Conservation (phyloP, 805 yeast genomes). For the Ogataea dorogensis region DNA sequence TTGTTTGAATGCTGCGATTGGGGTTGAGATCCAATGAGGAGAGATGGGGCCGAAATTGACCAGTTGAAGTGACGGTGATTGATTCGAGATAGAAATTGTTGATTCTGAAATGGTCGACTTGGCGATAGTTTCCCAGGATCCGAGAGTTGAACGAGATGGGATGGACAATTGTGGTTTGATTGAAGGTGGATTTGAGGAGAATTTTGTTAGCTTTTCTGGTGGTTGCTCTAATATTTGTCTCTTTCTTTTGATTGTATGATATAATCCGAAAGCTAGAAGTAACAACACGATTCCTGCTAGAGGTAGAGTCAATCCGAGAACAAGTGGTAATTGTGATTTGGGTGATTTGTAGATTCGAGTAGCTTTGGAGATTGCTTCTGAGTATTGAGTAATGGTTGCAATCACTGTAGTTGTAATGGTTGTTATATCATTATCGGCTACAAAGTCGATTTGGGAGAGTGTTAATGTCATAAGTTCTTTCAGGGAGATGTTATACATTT, state of each 20-base stretch:
- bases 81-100: too few species aligned
- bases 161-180: too few species aligned
- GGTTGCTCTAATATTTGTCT: too few species aligned
- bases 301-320: constrained; percentile 17
- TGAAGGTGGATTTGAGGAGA: too few species aligned
- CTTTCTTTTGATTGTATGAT: constrained; percentile 9
- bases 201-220: too few species aligned
- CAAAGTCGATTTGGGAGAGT: constrained; percentile 11
- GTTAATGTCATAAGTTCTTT: constrained; percentile 2
- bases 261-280: constrained; percentile 4
- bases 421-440: constrained; percentile 19
- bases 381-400: constrained; percentile 12
- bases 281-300: constrained; percentile 10
- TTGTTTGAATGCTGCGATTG: constrained; percentile 17
- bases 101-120: constrained; percentile 1
- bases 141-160: too few species aligned
- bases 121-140: neutral
- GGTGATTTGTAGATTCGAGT: neutral
- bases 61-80: neutral
- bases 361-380: constrained; percentile 7
- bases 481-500: neutral
- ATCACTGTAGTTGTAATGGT: constrained; percentile 18
- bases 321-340: constrained; percentile 10
- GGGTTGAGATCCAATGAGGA: constrained; percentile 20
- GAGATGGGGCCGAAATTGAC: constrained; percentile 23